phyloP scores from a whole-genome alignment of 805 yeast species.

The Cyberlindnera petersonii region DNA sequence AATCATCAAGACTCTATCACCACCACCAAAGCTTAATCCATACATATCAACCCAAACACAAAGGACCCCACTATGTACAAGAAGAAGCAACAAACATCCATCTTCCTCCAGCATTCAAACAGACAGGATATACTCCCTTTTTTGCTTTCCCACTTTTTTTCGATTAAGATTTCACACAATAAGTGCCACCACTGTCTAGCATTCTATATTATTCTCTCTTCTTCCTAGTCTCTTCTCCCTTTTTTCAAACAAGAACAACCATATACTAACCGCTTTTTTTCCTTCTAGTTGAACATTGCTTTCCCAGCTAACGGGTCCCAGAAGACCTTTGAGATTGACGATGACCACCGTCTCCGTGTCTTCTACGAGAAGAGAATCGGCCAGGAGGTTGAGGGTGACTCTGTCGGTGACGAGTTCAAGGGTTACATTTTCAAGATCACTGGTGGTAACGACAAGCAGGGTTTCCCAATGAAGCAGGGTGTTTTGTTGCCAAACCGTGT shows the following conservation, averaged over 20 bases:
- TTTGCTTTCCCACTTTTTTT: no score
- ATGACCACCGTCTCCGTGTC: conserved; percentile 97
- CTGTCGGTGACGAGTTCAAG: conserved; percentile 96
- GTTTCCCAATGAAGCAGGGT: conserved; percentile 99
- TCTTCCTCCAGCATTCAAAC: no score
- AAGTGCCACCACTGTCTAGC: no score
- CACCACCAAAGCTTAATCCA: conserved; percentile 87
- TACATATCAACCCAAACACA: no score
- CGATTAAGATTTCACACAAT: no score
- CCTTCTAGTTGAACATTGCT: conserved; percentile 87
- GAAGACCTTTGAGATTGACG: conserved; percentile 96
- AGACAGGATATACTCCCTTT: no score
- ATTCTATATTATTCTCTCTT: no score
- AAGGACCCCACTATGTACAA: no score
- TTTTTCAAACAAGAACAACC: background rate
- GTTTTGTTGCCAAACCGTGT: conserved; percentile 99
- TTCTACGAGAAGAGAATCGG: conserved; percentile 99
- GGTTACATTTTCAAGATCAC: conserved; percentile 98
- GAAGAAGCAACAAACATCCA: no score
- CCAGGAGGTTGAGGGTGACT: conserved; percentile 98
- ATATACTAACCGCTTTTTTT: conserved; percentile 53
- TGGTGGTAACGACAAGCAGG: conserved; percentile 99
- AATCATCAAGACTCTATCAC: conserved; percentile 97
- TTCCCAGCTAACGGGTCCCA: conserved; percentile 99
- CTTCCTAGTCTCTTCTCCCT: conserved; percentile 38